phyloP scores from a whole-genome alignment of 805 yeast genomes.

The Komagataella phaffii region DNA sequence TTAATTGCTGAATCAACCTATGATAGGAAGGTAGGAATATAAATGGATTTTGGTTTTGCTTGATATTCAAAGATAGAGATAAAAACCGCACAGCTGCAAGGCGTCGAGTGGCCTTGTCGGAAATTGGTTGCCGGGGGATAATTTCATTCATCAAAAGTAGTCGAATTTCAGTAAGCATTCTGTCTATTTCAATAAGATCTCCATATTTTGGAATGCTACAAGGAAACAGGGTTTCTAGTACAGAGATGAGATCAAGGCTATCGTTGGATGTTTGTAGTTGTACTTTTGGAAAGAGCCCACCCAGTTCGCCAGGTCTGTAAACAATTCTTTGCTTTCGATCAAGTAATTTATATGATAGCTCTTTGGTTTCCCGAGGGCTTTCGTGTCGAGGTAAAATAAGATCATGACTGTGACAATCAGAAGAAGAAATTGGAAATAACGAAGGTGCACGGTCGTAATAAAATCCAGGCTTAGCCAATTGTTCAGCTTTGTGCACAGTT shows the following conservation, averaged over 20 bases:
- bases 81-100: slow-evolving; percentile 19
- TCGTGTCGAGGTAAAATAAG: neutral
- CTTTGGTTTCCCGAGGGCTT: neutral
- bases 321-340: neutral
- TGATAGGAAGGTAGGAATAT: slow-evolving; percentile 24
- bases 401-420: neutral
- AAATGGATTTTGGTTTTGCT: slow-evolving; percentile 19
- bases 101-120: slow-evolving; percentile 13
- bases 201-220: slow-evolving; percentile 2
- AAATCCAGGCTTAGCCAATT: neutral
- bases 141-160: slow-evolving; percentile 7
- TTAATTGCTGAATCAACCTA: slow-evolving; percentile 22
- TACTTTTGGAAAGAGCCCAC: slow-evolving; percentile 8
- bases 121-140: neutral
- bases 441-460: neutral
- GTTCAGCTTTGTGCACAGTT: neutral
- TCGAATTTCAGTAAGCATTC: slow-evolving; percentile 10
- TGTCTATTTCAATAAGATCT: slow-evolving; percentile 8
- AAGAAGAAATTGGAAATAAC: neutral
- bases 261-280: slow-evolving; percentile 6
- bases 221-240: slow-evolving; percentile 10
- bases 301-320: slow-evolving; percentile 8
- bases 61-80: slow-evolving; percentile 18
- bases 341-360: neutral
- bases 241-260: slow-evolving; percentile 5